A percentile compares a stretch with the other conserved stretches of the same genome.
Evolutionary conservation across 371 early-diverging fungal genomes (phyloP).

Genomic region (Mucor lusitanicus): DNA sequence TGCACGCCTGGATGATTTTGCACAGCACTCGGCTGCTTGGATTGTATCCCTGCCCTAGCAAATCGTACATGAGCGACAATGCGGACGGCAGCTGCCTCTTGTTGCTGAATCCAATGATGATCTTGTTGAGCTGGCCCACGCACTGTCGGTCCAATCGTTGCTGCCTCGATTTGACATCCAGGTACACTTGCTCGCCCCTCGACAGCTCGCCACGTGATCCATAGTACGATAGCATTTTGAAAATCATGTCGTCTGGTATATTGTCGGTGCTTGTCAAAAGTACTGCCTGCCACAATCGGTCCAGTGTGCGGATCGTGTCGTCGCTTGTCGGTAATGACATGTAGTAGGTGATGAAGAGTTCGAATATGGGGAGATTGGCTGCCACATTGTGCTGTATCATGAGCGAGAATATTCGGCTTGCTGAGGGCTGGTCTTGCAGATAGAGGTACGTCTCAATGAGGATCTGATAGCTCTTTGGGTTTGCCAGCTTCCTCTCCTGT

Average conservation of each 20-base stretch:
- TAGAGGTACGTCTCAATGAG: constrained; percentile 11
- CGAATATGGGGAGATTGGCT: constrained; percentile 6
- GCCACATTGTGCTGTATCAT: constrained; percentile 14
- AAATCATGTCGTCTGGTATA: not conserved
- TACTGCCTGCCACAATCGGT: constrained; percentile 26
- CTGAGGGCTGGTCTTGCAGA: constrained; percentile 1
- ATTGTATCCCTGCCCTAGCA: constrained; percentile 16
- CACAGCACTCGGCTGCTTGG: not conserved
- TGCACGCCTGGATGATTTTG: not conserved
- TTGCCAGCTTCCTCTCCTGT: not conserved
- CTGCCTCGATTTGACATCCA: constrained; percentile 17
- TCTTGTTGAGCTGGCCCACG: not conserved
- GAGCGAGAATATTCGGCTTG: constrained; percentile 9
- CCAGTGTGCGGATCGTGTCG: constrained; percentile 7
- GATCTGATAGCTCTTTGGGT: constrained; percentile 1
- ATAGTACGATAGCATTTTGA: constrained; percentile 3
- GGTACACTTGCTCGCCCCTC: constrained; percentile 23
- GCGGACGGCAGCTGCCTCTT: constrained; percentile 14
- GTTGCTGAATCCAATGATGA: constrained; percentile 9
- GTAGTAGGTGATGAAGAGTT: constrained; percentile 14
- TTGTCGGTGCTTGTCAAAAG: constrained; percentile 4
- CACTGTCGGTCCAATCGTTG: not conserved
- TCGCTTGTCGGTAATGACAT: not conserved
- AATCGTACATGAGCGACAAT: constrained; percentile 19
- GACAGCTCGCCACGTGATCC: not conserved